phyloP scores from a whole-genome alignment of 306 rosid genomes.

The Glycine latifolia region DNA sequence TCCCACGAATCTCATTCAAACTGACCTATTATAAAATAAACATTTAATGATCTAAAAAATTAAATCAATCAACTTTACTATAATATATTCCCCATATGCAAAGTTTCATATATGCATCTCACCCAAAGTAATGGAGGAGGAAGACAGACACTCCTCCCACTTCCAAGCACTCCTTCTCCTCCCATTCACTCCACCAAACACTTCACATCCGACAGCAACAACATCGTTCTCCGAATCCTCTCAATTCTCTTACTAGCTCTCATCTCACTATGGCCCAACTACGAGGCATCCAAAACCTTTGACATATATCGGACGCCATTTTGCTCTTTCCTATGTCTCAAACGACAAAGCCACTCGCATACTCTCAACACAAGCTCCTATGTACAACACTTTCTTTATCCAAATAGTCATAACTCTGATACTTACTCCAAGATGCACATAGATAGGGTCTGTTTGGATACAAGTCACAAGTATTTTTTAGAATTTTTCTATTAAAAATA shows the following conservation, averaged over 20 bases:
- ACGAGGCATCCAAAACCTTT: no score
- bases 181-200: no score
- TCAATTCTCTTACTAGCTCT: constrained; percentile 45
- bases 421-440: constrained; percentile 48
- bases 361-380: constrained; percentile 61
- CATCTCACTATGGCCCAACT: constrained; percentile 65
- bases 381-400: constrained; percentile 58
- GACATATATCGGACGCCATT: no score
- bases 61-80: no score
- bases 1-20: no score
- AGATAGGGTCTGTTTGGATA: no score
- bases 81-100: neutral
- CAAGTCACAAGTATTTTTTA: no score
- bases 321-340: constrained; percentile 65
- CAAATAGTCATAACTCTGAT: neutral
- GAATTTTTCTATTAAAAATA: no score
- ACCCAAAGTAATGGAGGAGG: constrained; percentile 37
- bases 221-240: constrained; percentile 51
- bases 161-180: no score
- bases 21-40: no score
- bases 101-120: neutral
- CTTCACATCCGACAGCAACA: no score
- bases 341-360: constrained; percentile 68
- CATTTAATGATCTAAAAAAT: no score
- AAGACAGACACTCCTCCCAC: neutral